Conservation (phyloP, 306 rosid genomes). For the Pyrus communis region DNA sequence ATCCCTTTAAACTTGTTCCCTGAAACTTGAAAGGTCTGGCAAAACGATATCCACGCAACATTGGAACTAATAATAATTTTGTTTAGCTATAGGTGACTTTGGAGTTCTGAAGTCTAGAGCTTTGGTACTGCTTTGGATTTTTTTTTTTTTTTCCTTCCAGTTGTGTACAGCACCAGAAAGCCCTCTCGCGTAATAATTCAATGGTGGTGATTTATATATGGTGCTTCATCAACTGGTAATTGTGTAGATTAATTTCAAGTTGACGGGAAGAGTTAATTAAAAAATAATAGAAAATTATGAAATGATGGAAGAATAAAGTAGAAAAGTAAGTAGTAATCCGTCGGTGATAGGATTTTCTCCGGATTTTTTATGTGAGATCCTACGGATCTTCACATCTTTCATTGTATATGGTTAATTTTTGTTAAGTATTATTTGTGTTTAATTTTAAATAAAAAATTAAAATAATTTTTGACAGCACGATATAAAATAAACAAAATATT, state of each 20-base stretch:
- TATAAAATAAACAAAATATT: too few species aligned
- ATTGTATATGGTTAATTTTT: too few species aligned
- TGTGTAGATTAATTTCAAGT: not conserved
- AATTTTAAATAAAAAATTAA: too few species aligned
- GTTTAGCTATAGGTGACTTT: not conserved
- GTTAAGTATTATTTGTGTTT: accelerated
- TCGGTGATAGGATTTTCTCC: too few species aligned
- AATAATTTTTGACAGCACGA: too few species aligned
- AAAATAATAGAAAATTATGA: too few species aligned
- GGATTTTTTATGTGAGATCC: accelerated
- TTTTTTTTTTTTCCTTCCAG: not conserved
- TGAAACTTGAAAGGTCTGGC: not conserved
- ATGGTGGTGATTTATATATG: not conserved
- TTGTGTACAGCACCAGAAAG: not conserved
- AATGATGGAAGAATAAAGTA: not conserved
- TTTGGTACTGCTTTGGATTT: not conserved
- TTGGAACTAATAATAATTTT: not conserved
- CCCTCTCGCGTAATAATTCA: not conserved
- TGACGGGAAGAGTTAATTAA: not conserved
- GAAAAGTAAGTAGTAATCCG: not conserved
- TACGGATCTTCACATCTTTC: too few species aligned
- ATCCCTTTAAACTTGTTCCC: too few species aligned
- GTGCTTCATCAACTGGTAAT: not conserved
- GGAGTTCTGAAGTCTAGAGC: not conserved
- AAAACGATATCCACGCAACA: not conserved